A percentile compares a stretch with the other conserved stretches of the same genome.
Conservation (phyloP, 495 filamentous ascomycete genomes). For the Aspergillus ellipticus region DNA sequence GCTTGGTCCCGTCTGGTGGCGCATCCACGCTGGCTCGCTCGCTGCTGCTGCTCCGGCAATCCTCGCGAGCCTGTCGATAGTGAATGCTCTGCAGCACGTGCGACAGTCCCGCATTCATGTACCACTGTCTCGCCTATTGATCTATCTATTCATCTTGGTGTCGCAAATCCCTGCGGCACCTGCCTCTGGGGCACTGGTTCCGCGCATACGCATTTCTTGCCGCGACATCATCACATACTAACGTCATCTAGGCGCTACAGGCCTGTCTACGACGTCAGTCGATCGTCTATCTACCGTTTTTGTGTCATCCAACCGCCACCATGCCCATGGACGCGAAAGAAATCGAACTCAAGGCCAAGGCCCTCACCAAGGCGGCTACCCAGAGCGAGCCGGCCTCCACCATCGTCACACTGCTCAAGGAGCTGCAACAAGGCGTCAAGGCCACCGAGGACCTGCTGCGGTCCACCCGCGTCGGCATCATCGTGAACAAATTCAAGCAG, state of each 20-base stretch:
- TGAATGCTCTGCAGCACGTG: background rate
- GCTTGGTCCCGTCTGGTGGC: background rate
- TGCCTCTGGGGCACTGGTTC: no score
- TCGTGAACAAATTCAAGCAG: slow-evolving; percentile 76
- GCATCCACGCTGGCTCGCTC: background rate
- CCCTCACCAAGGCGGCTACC: slow-evolving; percentile 70
- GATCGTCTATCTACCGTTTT: no score
- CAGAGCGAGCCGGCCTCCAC: slow-evolving; percentile 61
- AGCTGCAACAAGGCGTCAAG: slow-evolving; percentile 69
- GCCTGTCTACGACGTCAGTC: no score
- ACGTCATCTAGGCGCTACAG: no score
- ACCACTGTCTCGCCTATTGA: no score
- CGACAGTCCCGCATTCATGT: background rate
- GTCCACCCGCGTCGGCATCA: slow-evolving; percentile 85
- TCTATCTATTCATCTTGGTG: no score
- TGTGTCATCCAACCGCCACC: background rate
- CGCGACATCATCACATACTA: no score
- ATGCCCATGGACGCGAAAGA: slow-evolving; percentile 74
- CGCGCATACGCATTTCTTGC: no score
- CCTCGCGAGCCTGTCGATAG: no score
- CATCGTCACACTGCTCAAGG: slow-evolving; percentile 67
- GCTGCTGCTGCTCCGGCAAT: no score
- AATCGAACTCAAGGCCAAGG: slow-evolving; percentile 66
- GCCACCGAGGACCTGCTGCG: slow-evolving; percentile 83
- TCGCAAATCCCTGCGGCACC: no score